Evolutionary conservation across 2,329 filamentous ascomycete species (phyloP).

Genomic region (Calonectria montana): DNA sequence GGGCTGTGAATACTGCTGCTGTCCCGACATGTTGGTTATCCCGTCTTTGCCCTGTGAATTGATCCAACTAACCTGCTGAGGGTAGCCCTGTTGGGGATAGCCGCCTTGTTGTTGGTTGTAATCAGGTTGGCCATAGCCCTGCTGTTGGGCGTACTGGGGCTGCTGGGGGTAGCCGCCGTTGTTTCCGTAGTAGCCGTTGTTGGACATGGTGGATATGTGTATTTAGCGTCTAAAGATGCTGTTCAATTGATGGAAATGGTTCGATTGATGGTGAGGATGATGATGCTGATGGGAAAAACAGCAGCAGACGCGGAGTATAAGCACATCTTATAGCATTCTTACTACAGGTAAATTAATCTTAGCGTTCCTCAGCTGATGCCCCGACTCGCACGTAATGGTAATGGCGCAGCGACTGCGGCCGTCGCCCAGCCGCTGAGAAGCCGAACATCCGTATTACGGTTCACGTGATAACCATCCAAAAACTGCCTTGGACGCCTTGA

Average conservation of each 20-base stretch:
- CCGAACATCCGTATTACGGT: neutral
- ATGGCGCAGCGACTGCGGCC: slow-evolving; percentile 3
- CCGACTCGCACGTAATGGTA: neutral
- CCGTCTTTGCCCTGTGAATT: neutral
- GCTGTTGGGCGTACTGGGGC: slow-evolving; percentile 27
- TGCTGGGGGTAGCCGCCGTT: slow-evolving; percentile 34
- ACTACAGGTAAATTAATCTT: slow-evolving; percentile 1
- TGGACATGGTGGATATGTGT: slow-evolving; percentile 45
- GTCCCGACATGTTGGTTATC: neutral
- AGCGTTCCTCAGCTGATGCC: neutral
- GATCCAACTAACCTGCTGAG: slow-evolving; percentile 27
- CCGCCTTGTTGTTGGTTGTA: slow-evolving; percentile 37
- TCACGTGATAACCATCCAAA: neutral
- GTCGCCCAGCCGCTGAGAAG: neutral
- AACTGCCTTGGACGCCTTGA: neutral
- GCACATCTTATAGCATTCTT: neutral
- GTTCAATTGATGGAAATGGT: neutral
- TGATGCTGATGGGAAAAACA: neutral
- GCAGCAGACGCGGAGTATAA: neutral
- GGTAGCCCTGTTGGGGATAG: slow-evolving; percentile 39
- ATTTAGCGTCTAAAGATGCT: neutral
- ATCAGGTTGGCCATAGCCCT: slow-evolving; percentile 32
- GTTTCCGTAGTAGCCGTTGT: slow-evolving; percentile 52
- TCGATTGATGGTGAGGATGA: neutral
- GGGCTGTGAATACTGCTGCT: slow-evolving; percentile 36